Evolutionary conservation across 306 rosid genomes (phyloP).

Genomic region (Cercis canadensis): DNA sequence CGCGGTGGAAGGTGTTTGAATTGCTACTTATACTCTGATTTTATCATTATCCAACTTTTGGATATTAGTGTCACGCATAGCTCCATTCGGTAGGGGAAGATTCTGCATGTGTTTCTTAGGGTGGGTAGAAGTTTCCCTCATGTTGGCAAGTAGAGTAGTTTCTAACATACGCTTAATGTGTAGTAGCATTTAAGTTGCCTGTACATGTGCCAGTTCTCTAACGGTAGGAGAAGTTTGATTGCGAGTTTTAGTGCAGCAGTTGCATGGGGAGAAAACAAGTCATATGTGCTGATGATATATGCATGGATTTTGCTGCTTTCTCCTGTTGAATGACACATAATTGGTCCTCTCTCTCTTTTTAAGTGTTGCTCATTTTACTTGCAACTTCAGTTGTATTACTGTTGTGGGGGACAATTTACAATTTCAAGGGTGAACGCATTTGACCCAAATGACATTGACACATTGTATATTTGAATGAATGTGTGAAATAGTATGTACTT

Average conservation of each 20-base stretch:
- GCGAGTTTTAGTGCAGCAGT: neutral
- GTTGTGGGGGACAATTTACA: neutral
- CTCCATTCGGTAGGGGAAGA: neutral
- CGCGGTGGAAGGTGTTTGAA: too few species aligned
- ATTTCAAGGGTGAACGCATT: too few species aligned
- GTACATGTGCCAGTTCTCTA: neutral
- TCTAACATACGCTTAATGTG: slow-evolving; percentile 2
- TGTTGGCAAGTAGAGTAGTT: too few species aligned
- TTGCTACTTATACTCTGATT: too few species aligned
- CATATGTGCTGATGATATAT: neutral
- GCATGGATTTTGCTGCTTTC: neutral
- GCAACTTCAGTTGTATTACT: neutral
- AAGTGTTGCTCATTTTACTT: neutral
- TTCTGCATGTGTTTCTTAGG: neutral
- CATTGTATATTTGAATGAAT: too few species aligned
- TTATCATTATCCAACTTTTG: neutral
- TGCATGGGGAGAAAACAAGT: too few species aligned
- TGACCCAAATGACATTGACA: too few species aligned
- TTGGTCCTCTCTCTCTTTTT: neutral
- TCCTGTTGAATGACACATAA: slow-evolving; percentile 22
- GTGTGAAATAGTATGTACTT: too few species aligned
- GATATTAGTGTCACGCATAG: slow-evolving; percentile 19
- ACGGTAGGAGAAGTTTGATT: too few species aligned
- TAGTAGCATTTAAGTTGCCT: neutral
- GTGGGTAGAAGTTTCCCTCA: too few species aligned